phyloP scores from a whole-genome alignment of 2,329 filamentous ascomycete genomes.

The Paecilomyces variotii region DNA sequence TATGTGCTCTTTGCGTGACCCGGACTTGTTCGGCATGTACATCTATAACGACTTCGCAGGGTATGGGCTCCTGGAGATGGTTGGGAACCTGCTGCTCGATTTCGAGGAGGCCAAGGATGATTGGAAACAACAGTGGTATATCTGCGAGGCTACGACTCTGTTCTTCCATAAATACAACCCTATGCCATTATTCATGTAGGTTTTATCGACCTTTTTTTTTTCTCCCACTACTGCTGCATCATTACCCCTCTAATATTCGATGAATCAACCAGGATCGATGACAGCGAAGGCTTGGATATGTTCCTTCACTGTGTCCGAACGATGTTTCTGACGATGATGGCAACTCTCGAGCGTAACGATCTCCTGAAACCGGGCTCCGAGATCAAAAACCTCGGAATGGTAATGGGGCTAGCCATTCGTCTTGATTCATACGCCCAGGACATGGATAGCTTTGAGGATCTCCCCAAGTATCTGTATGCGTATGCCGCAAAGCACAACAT shows the following conservation, averaged over 20 bases:
- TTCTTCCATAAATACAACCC: conserved; percentile 17
- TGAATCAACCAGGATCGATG: no score
- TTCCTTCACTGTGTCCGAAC: no score
- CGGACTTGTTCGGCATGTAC: conserved; percentile 36
- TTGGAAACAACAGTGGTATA: conserved; percentile 33
- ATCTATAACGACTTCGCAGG: conserved; percentile 36
- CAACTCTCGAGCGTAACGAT: conserved; percentile 24
- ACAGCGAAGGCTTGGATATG: no score
- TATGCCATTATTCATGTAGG: conserved; percentile 10
- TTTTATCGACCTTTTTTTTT: no score
- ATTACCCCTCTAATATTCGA: no score
- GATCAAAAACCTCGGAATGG: conserved; percentile 28
- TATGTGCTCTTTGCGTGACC: conserved; percentile 16
- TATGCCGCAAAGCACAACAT: conserved; percentile 15
- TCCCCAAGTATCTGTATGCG: no score
- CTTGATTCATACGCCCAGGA: no score
- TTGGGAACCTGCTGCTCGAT: conserved; percentile 38
- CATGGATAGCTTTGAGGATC: no score
- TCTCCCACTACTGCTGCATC: no score
- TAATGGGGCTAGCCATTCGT: conserved; percentile 24
- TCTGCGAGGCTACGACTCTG: conserved; percentile 32
- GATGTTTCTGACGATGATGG: conserved; percentile 33
- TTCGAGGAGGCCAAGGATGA: conserved; percentile 27
- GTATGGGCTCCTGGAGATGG: conserved; percentile 36
- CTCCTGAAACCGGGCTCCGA: conserved; percentile 28